Conservation (phyloP, 1,284 basidiomycete genomes). For the Cryptococcus amylolentus region DNA sequence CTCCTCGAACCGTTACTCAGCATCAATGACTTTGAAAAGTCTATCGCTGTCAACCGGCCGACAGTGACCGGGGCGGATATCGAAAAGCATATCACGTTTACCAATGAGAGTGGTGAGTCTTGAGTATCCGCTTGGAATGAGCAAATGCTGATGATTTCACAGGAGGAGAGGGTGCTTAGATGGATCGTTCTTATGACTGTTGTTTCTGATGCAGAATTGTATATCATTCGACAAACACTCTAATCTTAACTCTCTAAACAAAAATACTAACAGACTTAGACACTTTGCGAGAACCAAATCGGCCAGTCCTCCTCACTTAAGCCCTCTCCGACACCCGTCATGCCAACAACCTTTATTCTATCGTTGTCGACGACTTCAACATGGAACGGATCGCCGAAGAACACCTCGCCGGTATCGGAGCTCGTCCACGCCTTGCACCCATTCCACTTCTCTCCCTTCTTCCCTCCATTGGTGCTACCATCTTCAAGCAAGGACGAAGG, state of each 20-base stretch:
- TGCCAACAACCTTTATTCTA: not conserved
- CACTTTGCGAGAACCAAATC: not conserved
- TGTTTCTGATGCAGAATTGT: no score
- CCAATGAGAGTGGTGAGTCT: constrained; percentile 62
- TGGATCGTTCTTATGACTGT: not conserved
- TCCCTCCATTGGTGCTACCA: no score
- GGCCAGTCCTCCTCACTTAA: constrained; percentile 48
- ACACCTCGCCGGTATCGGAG: not conserved
- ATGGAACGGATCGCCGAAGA: constrained; percentile 1
- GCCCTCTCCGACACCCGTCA: constrained; percentile 6
- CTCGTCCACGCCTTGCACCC: constrained; percentile 2
- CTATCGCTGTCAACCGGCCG: constrained; percentile 75
- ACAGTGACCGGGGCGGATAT: constrained; percentile 90
- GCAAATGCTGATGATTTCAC: not conserved
- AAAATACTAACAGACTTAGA: not conserved
- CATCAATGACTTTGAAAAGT: constrained; percentile 79
- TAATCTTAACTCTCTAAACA: not conserved
- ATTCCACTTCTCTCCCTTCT: not conserved
- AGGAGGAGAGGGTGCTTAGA: constrained; percentile 21
- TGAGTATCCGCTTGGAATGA: not conserved
- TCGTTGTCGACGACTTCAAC: not conserved
- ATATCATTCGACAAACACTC: no score
- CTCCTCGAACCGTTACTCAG: constrained; percentile 78
- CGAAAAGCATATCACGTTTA: constrained; percentile 86
- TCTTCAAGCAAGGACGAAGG: no score